Evolutionary conservation across 2,329 filamentous ascomycete genomes (phyloP), one percentile per base, ranked within the genome.

Genomic region (Ceratocystis harringtonii): DNA sequence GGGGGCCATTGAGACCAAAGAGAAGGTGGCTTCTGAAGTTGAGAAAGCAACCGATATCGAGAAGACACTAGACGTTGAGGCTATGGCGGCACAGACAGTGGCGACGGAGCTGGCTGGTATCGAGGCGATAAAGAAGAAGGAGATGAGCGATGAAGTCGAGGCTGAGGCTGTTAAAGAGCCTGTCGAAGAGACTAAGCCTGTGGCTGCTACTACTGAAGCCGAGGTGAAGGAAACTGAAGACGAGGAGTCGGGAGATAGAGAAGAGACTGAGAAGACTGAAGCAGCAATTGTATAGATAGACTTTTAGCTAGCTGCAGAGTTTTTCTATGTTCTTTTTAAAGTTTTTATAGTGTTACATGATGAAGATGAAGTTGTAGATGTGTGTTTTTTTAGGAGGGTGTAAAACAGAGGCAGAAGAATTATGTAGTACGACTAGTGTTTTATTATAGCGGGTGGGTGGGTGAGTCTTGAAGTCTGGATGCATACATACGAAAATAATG

Each of bases 261-360:
- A 36, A 7, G 15, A 19, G n/a, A 36, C 17, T 25, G 58, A 43
- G 41, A 19, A 30, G 36, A 43, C 30, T 7, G 36, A 28, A 25
- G 36, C 36, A 25, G 55, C 61, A 6, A 17, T 25, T 43, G 61
- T 62, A 44, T 62, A 62, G 61, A 62, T 62, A 25, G 36, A 41
- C 36, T 41, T 41, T 10, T 41, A 41, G 36, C 15, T 41, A 10
- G 36, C 36, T 41, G 36, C 36, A 41, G 36, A 41, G 36, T 41
- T 41, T 41, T 41, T 12, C 36, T 41, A 41, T 41, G 36, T 41
- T 41, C 36, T 41, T 15, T 15, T 41, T 41, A 4, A 41, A 41
- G 36, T 41, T 41, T 41, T 41, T 41, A 41, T 41, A 41, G 36
- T 41, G 36, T 41, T 41, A 41, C 36, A 15, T 12, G 36, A 15